Evolutionary conservation across 2,329 filamentous ascomycete species (phyloP).

Genomic region (Colletotrichum eleusines): DNA sequence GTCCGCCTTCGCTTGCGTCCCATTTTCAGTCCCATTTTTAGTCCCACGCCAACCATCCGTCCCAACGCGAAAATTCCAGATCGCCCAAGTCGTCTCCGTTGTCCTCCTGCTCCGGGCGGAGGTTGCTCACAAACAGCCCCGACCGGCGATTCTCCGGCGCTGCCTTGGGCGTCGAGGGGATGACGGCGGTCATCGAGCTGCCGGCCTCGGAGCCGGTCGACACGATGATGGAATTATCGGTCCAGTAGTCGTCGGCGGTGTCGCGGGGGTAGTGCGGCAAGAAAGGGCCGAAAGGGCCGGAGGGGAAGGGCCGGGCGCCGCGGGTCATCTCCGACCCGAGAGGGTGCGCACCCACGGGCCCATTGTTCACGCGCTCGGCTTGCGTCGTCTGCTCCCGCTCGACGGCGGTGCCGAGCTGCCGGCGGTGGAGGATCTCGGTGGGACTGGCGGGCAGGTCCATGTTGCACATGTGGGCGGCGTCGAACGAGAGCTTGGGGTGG

Average conservation of each 20-base stretch:
- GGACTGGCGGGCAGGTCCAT: constrained; percentile 24
- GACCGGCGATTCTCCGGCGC: not conserved
- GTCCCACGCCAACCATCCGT: not conserved
- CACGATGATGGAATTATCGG: not conserved
- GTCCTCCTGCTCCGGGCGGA: not conserved
- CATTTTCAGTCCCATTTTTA: not conserved
- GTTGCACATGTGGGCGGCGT: not conserved
- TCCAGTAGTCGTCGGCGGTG: constrained; percentile 9
- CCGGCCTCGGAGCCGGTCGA: constrained; percentile 9
- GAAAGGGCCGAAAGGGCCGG: not conserved
- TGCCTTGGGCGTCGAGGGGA: not conserved
- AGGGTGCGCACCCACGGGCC: not conserved
- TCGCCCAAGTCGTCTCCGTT: not conserved
- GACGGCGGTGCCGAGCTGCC: constrained; percentile 10
- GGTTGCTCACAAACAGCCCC: constrained; percentile 1
- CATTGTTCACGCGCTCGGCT: not conserved
- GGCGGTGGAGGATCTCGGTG: constrained; percentile 22
- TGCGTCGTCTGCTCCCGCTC: not conserved
- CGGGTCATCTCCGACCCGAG: not conserved
- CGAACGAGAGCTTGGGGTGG: not conserved
- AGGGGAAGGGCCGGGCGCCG: not conserved
- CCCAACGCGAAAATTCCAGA: not conserved
- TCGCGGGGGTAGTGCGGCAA: not conserved
- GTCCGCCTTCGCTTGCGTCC: not conserved
- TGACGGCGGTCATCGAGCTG: constrained; percentile 25